These are phyloP conservation scores for Penicillium waksmanii DNA, from an alignment of 495 filamentous ascomycete genomes.

Conservation along the genomic window DNA sequence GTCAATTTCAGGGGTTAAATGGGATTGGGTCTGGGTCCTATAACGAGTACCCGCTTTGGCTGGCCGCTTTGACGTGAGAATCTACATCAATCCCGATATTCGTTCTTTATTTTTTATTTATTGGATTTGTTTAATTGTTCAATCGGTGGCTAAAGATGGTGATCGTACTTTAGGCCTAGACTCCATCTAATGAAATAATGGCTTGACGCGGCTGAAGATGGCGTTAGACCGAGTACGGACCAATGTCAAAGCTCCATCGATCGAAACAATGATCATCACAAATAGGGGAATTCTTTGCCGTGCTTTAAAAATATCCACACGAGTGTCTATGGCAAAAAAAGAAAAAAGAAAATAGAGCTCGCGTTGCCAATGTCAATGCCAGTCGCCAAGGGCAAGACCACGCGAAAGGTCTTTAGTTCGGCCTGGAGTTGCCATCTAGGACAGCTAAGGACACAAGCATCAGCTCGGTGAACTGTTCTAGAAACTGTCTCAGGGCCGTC, in stretches of 20 bases:
- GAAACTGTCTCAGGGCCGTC: background rate
- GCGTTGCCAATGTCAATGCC: too few relatives aligned
- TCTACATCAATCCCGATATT: too few relatives aligned
- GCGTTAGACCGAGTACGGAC: background rate
- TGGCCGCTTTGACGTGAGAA: too few relatives aligned
- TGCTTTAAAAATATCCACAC: too few relatives aligned
- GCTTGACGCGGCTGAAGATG: background rate
- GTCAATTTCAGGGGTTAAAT: too few relatives aligned
- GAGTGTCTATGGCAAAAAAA: too few relatives aligned
- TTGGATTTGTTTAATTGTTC: background rate
- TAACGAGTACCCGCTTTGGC: too few relatives aligned
- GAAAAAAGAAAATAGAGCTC: too few relatives aligned
- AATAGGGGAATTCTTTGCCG: too few relatives aligned
- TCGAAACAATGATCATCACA: too few relatives aligned
- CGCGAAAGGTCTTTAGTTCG: background rate
- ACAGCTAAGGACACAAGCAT: background rate
- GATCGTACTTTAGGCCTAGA: background rate
- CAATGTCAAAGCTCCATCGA: background rate
- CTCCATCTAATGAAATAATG: background rate
- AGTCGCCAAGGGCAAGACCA: background rate
- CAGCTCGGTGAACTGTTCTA: slow-evolving; percentile 1
- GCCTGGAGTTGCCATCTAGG: background rate
- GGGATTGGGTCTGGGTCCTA: too few relatives aligned
- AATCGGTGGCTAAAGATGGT: background rate
- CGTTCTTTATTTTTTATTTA: too few relatives aligned